Evolutionary conservation across 1,139 yeast genomes (phyloP), one percentile per base, ranked within the genome.

Genomic region (Scheffersomyces titani): DNA sequence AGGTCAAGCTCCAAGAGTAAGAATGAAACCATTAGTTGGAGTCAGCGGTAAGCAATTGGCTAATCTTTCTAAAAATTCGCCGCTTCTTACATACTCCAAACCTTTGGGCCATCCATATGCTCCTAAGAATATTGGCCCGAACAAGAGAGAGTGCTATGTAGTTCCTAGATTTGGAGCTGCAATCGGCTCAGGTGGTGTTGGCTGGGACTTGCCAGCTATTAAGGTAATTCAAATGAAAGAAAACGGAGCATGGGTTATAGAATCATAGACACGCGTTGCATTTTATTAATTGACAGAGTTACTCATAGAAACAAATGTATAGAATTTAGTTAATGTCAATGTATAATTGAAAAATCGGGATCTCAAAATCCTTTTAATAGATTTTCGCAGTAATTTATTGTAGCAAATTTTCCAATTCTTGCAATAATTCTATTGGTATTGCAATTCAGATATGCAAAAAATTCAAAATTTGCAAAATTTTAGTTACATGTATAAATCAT

Each of bases 91-190:
- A 0, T 93, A 89, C 70, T 92, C 98, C 46, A 93, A 93, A 68
- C 98, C 98, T 0, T 75, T 93, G 57, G 97, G 97, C 0, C 90
- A 91, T 55, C 97, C 97, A 3, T 87, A 91, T 65, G 96, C 92
- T 1, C 96, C 97, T 1, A 88, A 88, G 65, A 77, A 80, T 62
- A 66, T 90, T 19, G 75, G 85, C 1, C 76, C 90, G 0, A 83
- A 86, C 1, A 87, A 85, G 63, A 77, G 98, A 63, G 94, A 90
- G 65, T 91, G 97, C 63, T 92, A 92, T 73, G 97, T 93, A 22
- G 88, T 92, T 51, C 98, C 98, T 0, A 75, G 97, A 56, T 87
- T 90, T 69, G 98, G 98, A 11, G 93, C 97, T 11, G 82, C 88
- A 6, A 78, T 89, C 49, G 96, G 97, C 3, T 82, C 87, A 45